Conservation (phyloP, 1,139 yeast genomes). For the Pneumocystis sp. region DNA sequence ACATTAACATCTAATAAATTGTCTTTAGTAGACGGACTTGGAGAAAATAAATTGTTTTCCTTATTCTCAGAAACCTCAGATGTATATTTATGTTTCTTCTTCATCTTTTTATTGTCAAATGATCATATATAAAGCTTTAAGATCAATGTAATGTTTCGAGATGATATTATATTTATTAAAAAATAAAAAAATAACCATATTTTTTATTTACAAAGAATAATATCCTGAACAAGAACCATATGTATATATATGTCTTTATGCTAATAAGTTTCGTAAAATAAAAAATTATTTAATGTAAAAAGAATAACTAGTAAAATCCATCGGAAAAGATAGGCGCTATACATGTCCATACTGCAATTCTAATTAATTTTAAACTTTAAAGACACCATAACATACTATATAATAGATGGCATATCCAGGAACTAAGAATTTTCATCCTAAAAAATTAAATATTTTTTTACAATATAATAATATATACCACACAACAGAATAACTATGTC, state of each 20-base stretch:
- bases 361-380: neutral
- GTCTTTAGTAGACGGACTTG: conserved; percentile 2
- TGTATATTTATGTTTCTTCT: neutral
- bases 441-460: neutral
- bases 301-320: conserved; percentile 34
- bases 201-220: neutral
- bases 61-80: neutral
- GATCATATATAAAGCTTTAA: neutral
- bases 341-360: conserved; percentile 51
- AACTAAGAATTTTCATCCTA: conserved; percentile 62
- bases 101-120: neutral
- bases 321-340: conserved; percentile 83
- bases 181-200: neutral
- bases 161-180: neutral
- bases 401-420: conserved; percentile 78
- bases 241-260: neutral
- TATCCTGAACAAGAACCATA: neutral
- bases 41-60: neutral
- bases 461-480: conserved; percentile 31
- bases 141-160: neutral
- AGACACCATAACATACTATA: conserved; percentile 29
- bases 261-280: neutral
- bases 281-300: neutral
- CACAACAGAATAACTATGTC: conserved; percentile 85
- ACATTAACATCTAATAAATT: conserved; percentile 39